Base-by-base conservation (phyloP, 2,329 filamentous ascomycete genomes). In the Coleophoma eucalyptorum region DNA sequence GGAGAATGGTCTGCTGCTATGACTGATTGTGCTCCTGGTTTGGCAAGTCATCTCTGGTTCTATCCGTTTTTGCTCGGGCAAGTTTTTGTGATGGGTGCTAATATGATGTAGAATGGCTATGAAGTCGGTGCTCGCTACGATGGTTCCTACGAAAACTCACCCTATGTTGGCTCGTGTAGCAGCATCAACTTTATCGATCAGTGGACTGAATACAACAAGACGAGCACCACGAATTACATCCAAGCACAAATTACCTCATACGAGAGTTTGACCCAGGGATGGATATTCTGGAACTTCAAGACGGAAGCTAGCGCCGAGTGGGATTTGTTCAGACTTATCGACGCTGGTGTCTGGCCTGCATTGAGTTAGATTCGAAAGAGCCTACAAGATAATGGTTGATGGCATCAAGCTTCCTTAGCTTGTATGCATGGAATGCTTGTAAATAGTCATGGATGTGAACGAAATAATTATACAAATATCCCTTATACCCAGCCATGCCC, bases 241-340 rank as follows among this genome's bases (percentile, higher is more conserved):
- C 75, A 80, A 57, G 74, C 75, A 3, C 77, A 80, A 62, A 67
- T 80, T 52, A 68, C 72, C 41, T 67, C 72, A 1, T 80, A 73
- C 54, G 77, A 80, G 66, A 56, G 58, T 15, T 68, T 69, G 48
- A 72, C 73, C 5, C 63, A 74, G 26, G 77, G 77, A 4, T 80
- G 76, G 76, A 62, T 77, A 34, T 78, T 74, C 63, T 80, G 76
- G 76, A 78, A 77, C 54, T 79, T 77, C 68, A 80, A 80, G 68
- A 78, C 76, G 0, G 74, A 79, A 57, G 52, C 54, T 1, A 67
- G 71, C 11, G 66, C 69, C n/a, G 76, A 78, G 56, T 79, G 76
- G 74, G 74, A 78, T 59, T 67, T 70, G 38, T 72, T 72, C 51
- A 61, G 62, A 35, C 62, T 78, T 8, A 65, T 77, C 35, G 71